These are phyloP conservation scores for Populus ilicifolia DNA, from an alignment of 345 rosid genomes.

Conservation along the genomic window DNA sequence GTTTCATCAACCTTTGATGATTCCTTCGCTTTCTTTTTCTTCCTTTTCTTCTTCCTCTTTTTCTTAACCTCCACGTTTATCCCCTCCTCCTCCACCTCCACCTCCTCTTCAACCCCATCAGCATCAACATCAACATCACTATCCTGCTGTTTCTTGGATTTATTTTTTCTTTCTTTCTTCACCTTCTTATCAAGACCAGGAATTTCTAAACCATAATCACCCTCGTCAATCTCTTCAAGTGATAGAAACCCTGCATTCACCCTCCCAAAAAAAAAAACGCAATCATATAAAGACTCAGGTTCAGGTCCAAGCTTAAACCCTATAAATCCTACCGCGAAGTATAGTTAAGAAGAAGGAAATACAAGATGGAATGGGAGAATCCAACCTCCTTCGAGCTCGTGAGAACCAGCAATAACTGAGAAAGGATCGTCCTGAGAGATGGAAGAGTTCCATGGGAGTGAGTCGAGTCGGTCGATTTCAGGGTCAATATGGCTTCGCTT, in stretches of 20 bases:
- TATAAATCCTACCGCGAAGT: slow-evolving; percentile 1
- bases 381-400: slow-evolving; percentile 77
- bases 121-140: slow-evolving; percentile 29
- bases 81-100: slow-evolving; percentile 24
- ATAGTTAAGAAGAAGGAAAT: neutral
- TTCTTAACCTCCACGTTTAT: slow-evolving; percentile 27
- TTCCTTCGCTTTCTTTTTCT: slow-evolving; percentile 37
- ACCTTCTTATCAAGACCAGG: slow-evolving; percentile 31
- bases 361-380: neutral
- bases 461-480: slow-evolving; percentile 45
- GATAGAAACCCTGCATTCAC: slow-evolving; percentile 67
- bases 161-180: slow-evolving; percentile 24
- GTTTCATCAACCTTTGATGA: slow-evolving; percentile 28
- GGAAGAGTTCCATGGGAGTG: slow-evolving; percentile 59
- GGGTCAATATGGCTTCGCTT: slow-evolving; percentile 34
- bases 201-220: slow-evolving; percentile 47
- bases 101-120: slow-evolving; percentile 27
- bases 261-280: neutral
- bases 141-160: slow-evolving; percentile 36
- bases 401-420: slow-evolving; percentile 52
- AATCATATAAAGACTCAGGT: neutral
- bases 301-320: neutral
- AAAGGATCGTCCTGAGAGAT: slow-evolving; percentile 45
- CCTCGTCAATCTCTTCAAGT: slow-evolving; percentile 87
- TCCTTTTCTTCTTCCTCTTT: slow-evolving; percentile 43